Conservation (phyloP, 495 filamentous ascomycete species). For the Penicillium turbatum region DNA sequence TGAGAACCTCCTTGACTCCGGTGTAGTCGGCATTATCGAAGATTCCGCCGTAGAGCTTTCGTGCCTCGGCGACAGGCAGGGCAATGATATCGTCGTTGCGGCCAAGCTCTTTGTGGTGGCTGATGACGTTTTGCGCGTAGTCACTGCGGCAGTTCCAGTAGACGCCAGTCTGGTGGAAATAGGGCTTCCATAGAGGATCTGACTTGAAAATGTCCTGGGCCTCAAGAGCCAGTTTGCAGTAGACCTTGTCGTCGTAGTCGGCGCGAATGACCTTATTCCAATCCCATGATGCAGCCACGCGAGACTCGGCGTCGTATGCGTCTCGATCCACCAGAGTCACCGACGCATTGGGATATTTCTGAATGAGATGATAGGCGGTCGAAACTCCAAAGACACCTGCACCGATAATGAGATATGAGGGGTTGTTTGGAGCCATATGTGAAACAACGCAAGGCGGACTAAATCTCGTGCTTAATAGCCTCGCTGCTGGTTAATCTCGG, state of each 20-base stretch:
- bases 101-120: conserved; percentile 48
- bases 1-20: conserved; percentile 43
- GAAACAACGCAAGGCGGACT: background rate
- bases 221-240: conserved; percentile 54
- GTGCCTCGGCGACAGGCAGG: conserved; percentile 41
- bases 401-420: conserved; percentile 57
- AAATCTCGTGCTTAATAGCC: background rate
- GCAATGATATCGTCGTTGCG: conserved; percentile 35
- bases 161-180: conserved; percentile 55
- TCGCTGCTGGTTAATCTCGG: background rate
- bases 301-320: conserved; percentile 37
- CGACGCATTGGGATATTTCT: conserved; percentile 43
- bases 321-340: conserved; percentile 58
- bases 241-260: conserved; percentile 57
- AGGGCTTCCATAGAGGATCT: conserved; percentile 50
- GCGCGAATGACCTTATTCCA: conserved; percentile 65
- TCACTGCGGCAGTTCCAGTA: conserved; percentile 42
- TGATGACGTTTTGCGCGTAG: conserved; percentile 44
- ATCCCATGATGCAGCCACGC: conserved; percentile 58
- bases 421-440: conserved; percentile 21
- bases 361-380: conserved; percentile 58
- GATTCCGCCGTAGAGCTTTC: conserved; percentile 44
- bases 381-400: conserved; percentile 63
- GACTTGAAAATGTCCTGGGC: conserved; percentile 50
- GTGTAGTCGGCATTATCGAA: conserved; percentile 52